Evolutionary conservation across 345 rosid species (phyloP).

Genomic region (Gossypium herbaceum): DNA sequence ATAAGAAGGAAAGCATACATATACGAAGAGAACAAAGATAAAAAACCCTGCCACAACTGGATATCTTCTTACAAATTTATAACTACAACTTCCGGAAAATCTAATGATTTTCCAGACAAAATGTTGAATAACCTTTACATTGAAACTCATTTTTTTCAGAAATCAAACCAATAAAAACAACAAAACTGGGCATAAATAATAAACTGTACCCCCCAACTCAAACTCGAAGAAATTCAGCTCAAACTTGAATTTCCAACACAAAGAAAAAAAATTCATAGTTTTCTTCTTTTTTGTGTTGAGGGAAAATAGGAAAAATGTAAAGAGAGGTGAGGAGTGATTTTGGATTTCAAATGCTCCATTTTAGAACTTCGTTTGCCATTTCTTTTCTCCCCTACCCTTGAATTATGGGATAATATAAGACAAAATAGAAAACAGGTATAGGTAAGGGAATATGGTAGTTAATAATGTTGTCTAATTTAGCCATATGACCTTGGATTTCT

Average conservation of each 20-base stretch:
- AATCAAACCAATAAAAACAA: background rate
- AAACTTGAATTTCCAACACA: background rate
- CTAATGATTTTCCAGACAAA: conserved; percentile 37
- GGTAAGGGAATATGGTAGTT: background rate
- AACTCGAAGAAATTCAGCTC: background rate
- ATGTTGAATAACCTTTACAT: conserved; percentile 39
- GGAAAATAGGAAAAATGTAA: background rate
- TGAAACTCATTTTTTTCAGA: conserved; percentile 38
- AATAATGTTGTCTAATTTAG: background rate
- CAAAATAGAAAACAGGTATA: conserved; percentile 31
- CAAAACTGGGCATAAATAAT: background rate
- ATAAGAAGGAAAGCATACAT: conserved; percentile 46
- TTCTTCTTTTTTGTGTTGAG: background rate
- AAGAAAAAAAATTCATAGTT: background rate
- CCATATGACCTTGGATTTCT: background rate
- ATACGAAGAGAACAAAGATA: conserved; percentile 35
- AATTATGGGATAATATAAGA: conserved; percentile 21
- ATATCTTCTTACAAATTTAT: conserved; percentile 30
- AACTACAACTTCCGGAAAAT: conserved; percentile 30
- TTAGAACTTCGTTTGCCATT: conserved; percentile 21
- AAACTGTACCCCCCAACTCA: background rate
- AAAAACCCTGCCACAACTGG: conserved; percentile 45
- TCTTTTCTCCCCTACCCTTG: conserved; percentile 14
- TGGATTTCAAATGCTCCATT: conserved; percentile 31
- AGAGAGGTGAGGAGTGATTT: conserved; percentile 15